Evolutionary conservation across 768 basidiomycete species (phyloP), one percentile per base, ranked within the genome.

Genomic region (Agrocybe chaxingu): DNA sequence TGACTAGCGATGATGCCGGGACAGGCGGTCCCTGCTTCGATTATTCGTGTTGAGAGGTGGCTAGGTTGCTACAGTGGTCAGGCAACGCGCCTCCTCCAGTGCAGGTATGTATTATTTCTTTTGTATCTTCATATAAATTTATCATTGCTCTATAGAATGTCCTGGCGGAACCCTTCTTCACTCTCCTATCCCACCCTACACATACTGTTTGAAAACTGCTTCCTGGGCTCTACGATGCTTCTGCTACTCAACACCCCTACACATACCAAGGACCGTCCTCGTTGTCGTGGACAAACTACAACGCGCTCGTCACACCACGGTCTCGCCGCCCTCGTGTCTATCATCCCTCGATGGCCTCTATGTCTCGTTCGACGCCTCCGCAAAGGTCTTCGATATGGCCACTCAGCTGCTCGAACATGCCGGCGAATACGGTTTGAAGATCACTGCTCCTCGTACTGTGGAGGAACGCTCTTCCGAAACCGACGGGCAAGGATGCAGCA

Each of bases 381-480:
- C 92, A 3, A 95, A 89, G 63, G 87, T 94, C 12, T 81, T 98
- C 49, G 92, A 97, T 60, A 87, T 91, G 67, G 89, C 96, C 1
- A 91, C 89, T 1, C 84, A 88, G 49, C 79, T 99, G 8, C 78
- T 99, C 47, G 98, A 96, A 62, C 81, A 87, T 32, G 88, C 92
- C 0, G 89, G 90, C 6, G 94, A 97, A 52, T 95, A 98, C 63
- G 88, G 95, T 51, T 73, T 98, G 40, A 80, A 82, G 48, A 69
- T 90, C 30, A 92, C 92, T 1, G 81, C 75, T 98, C 12, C 78
- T 98, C 37, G 92, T 98, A 0, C 80, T 99, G 2, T 99, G 97
- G 97, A 78, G 97, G 31, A 99, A 99, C 58, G 94, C 96, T 1
- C 76, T 99, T 0, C 94, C 97, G 1, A 99, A 98, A 66, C 87